Evolutionary conservation across 1,284 basidiomycete genomes (phyloP).

Genomic region (Mycena sp.): DNA sequence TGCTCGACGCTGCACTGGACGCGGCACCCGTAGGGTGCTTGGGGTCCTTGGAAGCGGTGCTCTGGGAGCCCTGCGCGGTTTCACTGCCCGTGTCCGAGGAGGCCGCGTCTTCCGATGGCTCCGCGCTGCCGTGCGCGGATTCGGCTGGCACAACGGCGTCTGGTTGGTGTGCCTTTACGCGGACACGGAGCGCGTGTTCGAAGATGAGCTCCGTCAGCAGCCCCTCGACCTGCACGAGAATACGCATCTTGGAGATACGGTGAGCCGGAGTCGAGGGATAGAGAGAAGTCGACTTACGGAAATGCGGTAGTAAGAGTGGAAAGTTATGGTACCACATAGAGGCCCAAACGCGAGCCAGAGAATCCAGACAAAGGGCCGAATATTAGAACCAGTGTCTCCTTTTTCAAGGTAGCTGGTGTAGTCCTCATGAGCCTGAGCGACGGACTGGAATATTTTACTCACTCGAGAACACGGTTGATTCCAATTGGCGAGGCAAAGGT

Average conservation of each 20-base stretch:
- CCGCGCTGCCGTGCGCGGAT: neutral
- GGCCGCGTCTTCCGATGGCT: constrained; percentile 4
- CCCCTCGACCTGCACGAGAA: constrained; percentile 56
- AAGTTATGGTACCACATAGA: constrained; percentile 26
- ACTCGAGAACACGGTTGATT: constrained; percentile 49
- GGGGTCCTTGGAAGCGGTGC: constrained; percentile 35
- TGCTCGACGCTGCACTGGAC: constrained; percentile 30
- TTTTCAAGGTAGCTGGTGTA: constrained; percentile 46
- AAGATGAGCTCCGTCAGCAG: constrained; percentile 66
- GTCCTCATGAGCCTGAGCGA: neutral
- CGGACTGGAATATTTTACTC: neutral
- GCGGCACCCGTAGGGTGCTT: constrained; percentile 27
- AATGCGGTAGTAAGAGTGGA: constrained; percentile 30
- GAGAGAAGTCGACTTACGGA: neutral
- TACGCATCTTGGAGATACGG: constrained; percentile 34
- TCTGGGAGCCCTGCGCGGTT: constrained; percentile 5
- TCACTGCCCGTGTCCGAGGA: constrained; percentile 13
- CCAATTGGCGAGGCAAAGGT: constrained; percentile 46
- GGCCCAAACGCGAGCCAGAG: constrained; percentile 48
- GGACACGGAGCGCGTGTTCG: constrained; percentile 63
- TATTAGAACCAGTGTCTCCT: constrained; percentile 38
- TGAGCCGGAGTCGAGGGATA: neutral
- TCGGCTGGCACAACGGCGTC: constrained; percentile 18
- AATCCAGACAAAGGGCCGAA: constrained; percentile 53
- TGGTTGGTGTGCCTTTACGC: constrained; percentile 55